Conservation (phyloP, 306 rosid genomes). For the Begonia loranthoides region DNA sequence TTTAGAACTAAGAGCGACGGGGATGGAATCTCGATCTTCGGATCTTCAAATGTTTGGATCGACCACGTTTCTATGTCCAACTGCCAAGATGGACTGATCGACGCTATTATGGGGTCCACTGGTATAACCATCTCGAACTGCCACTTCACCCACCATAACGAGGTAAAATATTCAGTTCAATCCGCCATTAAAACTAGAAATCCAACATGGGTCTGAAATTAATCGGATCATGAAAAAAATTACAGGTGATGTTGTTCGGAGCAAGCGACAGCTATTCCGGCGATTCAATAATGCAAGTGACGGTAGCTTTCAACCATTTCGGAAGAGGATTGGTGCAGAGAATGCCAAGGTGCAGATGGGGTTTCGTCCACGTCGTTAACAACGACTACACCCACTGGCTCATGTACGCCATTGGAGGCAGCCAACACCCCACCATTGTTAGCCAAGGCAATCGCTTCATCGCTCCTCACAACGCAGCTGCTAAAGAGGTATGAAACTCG, state of each 20-base stretch:
- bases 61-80: constrained; percentile 72
- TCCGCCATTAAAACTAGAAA: neutral
- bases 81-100: constrained; percentile 49
- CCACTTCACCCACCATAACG: constrained; percentile 64
- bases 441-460: constrained; percentile 75
- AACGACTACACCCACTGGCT: constrained; percentile 76
- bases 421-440: constrained; percentile 49
- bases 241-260: constrained; percentile 73
- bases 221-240: neutral
- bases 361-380: constrained; percentile 61
- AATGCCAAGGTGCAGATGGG: constrained; percentile 65
- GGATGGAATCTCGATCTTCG: constrained; percentile 70
- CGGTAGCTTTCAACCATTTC: constrained; percentile 73
- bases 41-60: constrained; percentile 59
- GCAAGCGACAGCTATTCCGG: constrained; percentile 23
- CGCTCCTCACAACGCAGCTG: constrained; percentile 12
- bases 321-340: constrained; percentile 59
- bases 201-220: neutral
- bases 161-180: constrained; percentile 22
- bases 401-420: constrained; percentile 90
- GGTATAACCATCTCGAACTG: constrained; percentile 70
- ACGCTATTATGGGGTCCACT: constrained; percentile 65
- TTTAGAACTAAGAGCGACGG: constrained; percentile 53
- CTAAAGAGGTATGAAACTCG: constrained; percentile 47
- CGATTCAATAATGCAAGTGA: constrained; percentile 59